Conservation (phyloP, 106 monocot species). For the Hemerocallis citrina region DNA sequence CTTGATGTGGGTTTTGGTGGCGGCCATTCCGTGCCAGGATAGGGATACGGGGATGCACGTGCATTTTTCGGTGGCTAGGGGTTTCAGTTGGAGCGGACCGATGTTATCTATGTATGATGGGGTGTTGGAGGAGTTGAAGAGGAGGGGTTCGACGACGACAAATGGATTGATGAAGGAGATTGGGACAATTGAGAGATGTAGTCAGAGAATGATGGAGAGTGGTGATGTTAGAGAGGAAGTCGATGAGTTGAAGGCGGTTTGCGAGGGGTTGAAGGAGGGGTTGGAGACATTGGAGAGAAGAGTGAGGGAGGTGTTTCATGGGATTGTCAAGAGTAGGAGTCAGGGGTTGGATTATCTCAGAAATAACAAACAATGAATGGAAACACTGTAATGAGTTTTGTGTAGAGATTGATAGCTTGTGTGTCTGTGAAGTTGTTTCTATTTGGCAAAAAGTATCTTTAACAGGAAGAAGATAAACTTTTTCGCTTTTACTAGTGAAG, state of each 20-base stretch:
- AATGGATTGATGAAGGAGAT: slow-evolving; percentile 64
- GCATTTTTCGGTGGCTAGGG: slow-evolving; percentile 40
- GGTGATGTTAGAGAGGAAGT: slow-evolving; percentile 19
- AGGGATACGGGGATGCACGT: slow-evolving; percentile 39
- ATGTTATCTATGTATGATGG: slow-evolving; percentile 37
- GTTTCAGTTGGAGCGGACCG: slow-evolving; percentile 39
- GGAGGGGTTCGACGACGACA: slow-evolving; percentile 37
- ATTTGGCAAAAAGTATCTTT: too few relatives aligned
- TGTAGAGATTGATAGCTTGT: too few relatives aligned
- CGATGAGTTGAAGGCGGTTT: slow-evolving; percentile 27
- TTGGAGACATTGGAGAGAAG: slow-evolving; percentile 47
- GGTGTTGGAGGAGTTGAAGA: slow-evolving; percentile 56
- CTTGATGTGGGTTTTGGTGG: slow-evolving; percentile 54
- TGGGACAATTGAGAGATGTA: slow-evolving; percentile 29
- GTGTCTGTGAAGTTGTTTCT: too few relatives aligned
- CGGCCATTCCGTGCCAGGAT: slow-evolving; percentile 67
- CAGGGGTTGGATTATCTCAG: slow-evolving; percentile 48
- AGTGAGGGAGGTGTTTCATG: slow-evolving; percentile 70
- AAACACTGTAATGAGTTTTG: background rate
- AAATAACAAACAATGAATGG: slow-evolving; percentile 15
- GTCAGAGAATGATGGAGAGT: slow-evolving; percentile 28
- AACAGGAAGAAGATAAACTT: too few relatives aligned
- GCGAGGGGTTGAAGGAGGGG: slow-evolving; percentile 30
- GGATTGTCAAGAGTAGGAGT: slow-evolving; percentile 47
- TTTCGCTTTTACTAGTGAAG: too few relatives aligned